These are phyloP conservation scores for Ophiobolus disseminans DNA, from an alignment of 2,329 filamentous ascomycete genomes.

Conservation along the genomic window DNA sequence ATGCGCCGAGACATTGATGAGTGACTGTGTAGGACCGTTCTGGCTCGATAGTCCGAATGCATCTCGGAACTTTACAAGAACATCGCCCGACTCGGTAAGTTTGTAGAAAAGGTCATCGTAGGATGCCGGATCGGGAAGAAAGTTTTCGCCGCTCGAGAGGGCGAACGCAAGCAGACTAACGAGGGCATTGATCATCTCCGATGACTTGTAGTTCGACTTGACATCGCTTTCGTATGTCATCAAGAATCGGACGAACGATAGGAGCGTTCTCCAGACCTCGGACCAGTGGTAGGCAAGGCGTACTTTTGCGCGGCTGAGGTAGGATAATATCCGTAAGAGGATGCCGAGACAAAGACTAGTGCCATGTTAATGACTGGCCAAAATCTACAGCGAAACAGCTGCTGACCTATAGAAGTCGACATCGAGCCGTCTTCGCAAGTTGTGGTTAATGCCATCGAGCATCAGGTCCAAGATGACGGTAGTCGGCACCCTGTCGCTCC, in stretches of 20 bases:
- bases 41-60: conserved; percentile 64
- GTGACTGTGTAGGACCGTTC: conserved; percentile 74
- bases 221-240: conserved; percentile 85
- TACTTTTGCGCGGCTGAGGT: conserved; percentile 81
- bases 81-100: conserved; percentile 87
- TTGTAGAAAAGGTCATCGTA: conserved; percentile 99
- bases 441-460: conserved; percentile 92
- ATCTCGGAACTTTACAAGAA: conserved; percentile 80
- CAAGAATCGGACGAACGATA: conserved; percentile 88
- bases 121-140: conserved; percentile 82
- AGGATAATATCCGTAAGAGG: conserved; percentile 80
- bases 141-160: conserved; percentile 85
- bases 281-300: conserved; percentile 92
- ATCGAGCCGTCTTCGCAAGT: conserved; percentile 84
- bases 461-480: conserved; percentile 83
- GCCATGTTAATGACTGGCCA: neutral
- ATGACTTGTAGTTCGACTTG: conserved; percentile 70
- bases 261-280: conserved; percentile 87
- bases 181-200: conserved; percentile 75
- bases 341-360: conserved; percentile 77
- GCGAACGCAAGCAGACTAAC: conserved; percentile 85
- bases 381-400: neutral
- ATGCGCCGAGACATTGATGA: conserved; percentile 82
- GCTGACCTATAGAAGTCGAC: conserved; percentile 76
- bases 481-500: conserved; percentile 74